Conservation (phyloP, 106 monocot genomes). For the Dioscorea zingiberensis region DNA sequence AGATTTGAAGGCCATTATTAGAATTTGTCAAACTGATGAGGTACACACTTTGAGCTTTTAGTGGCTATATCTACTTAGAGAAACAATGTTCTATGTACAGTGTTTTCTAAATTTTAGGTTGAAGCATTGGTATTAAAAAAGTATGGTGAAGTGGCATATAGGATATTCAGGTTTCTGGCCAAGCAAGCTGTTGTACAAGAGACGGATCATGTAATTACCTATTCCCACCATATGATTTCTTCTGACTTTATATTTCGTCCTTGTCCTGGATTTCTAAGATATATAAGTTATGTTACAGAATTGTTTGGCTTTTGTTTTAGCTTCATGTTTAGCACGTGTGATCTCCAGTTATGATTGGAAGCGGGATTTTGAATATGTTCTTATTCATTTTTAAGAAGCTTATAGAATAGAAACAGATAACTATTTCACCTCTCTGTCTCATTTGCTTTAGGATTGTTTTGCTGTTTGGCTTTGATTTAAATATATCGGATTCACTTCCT, state of each 20-base stretch:
- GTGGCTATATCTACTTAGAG: too few relatives aligned
- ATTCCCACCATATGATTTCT: background rate
- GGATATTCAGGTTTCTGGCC: constrained; percentile 65
- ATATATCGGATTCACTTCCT: too few relatives aligned
- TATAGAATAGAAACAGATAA: too few relatives aligned
- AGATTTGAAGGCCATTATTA: constrained; percentile 64
- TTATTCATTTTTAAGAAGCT: too few relatives aligned
- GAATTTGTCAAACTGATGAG: constrained; percentile 70
- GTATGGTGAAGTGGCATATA: constrained; percentile 74
- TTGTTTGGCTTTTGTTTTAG: too few relatives aligned
- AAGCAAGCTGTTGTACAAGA: constrained; percentile 25
- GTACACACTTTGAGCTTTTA: constrained; percentile 18
- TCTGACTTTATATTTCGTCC: background rate
- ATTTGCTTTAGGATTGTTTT: too few relatives aligned
- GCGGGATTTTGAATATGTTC: too few relatives aligned
- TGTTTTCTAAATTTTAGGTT: constrained; percentile 36
- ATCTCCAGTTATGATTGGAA: too few relatives aligned
- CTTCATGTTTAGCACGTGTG: too few relatives aligned
- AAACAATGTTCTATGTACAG: background rate
- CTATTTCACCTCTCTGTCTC: too few relatives aligned
- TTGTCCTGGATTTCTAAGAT: background rate
- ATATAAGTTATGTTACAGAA: background rate
- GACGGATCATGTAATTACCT: constrained; percentile 53
- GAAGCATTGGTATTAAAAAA: constrained; percentile 56
- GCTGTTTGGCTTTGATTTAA: too few relatives aligned